These are phyloP conservation scores for Lophiostoma macrostomum DNA, from an alignment of 495 filamentous ascomycete species.

Conservation along the genomic window DNA sequence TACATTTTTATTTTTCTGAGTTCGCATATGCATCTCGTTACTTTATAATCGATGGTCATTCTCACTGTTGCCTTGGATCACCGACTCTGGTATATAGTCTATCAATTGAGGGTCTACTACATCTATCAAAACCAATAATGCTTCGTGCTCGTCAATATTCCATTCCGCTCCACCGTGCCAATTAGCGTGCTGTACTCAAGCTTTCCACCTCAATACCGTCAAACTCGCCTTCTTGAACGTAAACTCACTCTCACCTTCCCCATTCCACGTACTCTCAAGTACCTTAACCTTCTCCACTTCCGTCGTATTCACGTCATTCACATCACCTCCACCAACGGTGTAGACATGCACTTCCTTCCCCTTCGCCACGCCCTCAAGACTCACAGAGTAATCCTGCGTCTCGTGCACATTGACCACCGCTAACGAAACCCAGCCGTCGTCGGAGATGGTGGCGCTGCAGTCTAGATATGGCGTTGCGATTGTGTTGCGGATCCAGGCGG, in stretches of 20 bases:
- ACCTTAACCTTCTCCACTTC: slow-evolving; percentile 55
- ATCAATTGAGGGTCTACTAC: too few species aligned
- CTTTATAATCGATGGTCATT: too few species aligned
- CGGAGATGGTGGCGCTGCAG: slow-evolving; percentile 61
- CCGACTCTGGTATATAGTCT: too few species aligned
- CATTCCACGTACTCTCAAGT: slow-evolving; percentile 56
- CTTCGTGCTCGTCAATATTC: too few species aligned
- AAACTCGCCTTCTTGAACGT: slow-evolving; percentile 64
- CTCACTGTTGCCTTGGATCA: too few species aligned
- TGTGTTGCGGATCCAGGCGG: slow-evolving; percentile 60
- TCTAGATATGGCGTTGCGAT: slow-evolving; percentile 70
- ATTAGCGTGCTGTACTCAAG: too few species aligned
- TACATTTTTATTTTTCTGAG: too few species aligned
- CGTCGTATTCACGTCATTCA: slow-evolving; percentile 58
- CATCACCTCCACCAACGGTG: slow-evolving; percentile 55
- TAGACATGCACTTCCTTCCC: slow-evolving; percentile 51
- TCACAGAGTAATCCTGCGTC: slow-evolving; percentile 53
- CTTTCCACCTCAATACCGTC: slow-evolving; percentile 65
- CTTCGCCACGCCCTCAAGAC: slow-evolving; percentile 51
- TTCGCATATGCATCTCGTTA: too few species aligned
- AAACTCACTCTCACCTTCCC: slow-evolving; percentile 58
- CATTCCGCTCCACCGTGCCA: too few species aligned
- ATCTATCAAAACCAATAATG: too few species aligned
- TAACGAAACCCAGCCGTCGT: slow-evolving; percentile 60
- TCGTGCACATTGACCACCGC: slow-evolving; percentile 69